These are phyloP conservation scores for Microglena sp. DNA, from an alignment of 139 green algal genomes.

Conservation along the genomic window DNA sequence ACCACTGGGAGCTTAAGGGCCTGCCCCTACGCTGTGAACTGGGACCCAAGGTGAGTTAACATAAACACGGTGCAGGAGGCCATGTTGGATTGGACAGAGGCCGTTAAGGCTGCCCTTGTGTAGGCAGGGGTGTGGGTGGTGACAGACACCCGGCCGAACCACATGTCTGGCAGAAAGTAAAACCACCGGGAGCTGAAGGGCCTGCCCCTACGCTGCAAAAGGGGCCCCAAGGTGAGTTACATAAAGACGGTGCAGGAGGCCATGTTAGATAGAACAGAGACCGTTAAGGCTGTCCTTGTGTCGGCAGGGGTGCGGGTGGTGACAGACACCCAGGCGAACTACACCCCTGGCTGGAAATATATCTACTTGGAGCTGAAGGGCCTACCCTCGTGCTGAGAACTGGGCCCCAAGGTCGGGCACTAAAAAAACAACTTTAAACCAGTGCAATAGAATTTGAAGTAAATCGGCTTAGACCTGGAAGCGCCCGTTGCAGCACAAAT, in stretches of 20 bases:
- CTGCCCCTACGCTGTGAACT: too few relatives aligned
- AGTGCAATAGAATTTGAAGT: too few relatives aligned
- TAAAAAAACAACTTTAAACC: too few relatives aligned
- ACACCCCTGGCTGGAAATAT: constrained; percentile 97
- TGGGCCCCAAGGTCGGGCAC: constrained; percentile 92
- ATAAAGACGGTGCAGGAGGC: too few relatives aligned
- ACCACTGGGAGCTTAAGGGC: constrained; percentile 96
- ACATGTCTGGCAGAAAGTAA: constrained; percentile 97
- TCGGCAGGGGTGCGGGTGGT: constrained; percentile 57
- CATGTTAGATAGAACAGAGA: constrained; percentile 39
- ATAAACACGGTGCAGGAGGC: too few relatives aligned
- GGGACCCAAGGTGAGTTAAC: too few relatives aligned
- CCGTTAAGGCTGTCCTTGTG: constrained; percentile 27
- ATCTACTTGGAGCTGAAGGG: constrained; percentile 97
- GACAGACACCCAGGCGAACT: constrained; percentile 82
- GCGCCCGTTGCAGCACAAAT: too few relatives aligned
- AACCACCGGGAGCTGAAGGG: constrained; percentile 98
- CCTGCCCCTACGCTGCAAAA: constrained; percentile 85
- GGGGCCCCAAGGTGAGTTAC: too few relatives aligned
- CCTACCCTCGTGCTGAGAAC: constrained; percentile 84
- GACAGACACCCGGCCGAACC: constrained; percentile 81
- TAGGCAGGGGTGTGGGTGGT: constrained; percentile 57
- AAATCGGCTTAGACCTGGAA: too few relatives aligned
- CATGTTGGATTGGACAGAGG: constrained; percentile 39
- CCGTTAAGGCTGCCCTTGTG: constrained; percentile 27